Conservation (phyloP, 768 basidiomycete genomes). For the Leccinum truebloodii region DNA sequence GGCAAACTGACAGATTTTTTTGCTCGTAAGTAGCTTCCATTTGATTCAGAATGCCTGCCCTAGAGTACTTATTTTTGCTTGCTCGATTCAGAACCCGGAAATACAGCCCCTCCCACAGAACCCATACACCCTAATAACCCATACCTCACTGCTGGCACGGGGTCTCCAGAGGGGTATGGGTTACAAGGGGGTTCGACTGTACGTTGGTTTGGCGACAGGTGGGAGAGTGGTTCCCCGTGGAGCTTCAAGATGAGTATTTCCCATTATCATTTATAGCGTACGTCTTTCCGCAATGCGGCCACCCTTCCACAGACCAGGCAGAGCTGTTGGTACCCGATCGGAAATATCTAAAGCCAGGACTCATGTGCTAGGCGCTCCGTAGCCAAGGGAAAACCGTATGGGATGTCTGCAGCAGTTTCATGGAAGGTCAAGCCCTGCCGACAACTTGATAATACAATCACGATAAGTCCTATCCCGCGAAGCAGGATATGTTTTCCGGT, state of each 20-base stretch:
- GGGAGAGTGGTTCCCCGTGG: neutral
- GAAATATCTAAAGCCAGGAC: neutral
- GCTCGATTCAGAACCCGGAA: too few relatives aligned
- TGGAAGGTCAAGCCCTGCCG: neutral
- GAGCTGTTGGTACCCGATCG: constrained; percentile 5
- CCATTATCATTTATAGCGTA: neutral
- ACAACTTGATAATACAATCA: neutral
- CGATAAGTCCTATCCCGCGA: neutral
- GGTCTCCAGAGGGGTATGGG: too few relatives aligned
- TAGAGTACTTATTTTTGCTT: too few relatives aligned
- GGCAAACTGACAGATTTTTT: too few relatives aligned
- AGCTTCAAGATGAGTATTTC: neutral
- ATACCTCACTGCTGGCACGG: too few relatives aligned
- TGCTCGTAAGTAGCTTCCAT: too few relatives aligned
- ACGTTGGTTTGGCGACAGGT: neutral
- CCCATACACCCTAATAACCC: too few relatives aligned
- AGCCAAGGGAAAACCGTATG: neutral
- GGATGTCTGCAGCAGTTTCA: neutral
- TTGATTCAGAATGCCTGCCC: too few relatives aligned
- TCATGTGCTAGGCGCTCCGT: neutral
- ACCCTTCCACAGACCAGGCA: constrained; percentile 11
- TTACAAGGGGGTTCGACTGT: too few relatives aligned
- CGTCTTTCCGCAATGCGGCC: constrained; percentile 10
- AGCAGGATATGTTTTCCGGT: neutral
- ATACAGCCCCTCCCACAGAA: too few relatives aligned